These are phyloP conservation scores for Phialophora macrospora DNA, from an alignment of 2,329 filamentous ascomycete species.

Conservation along the genomic window DNA sequence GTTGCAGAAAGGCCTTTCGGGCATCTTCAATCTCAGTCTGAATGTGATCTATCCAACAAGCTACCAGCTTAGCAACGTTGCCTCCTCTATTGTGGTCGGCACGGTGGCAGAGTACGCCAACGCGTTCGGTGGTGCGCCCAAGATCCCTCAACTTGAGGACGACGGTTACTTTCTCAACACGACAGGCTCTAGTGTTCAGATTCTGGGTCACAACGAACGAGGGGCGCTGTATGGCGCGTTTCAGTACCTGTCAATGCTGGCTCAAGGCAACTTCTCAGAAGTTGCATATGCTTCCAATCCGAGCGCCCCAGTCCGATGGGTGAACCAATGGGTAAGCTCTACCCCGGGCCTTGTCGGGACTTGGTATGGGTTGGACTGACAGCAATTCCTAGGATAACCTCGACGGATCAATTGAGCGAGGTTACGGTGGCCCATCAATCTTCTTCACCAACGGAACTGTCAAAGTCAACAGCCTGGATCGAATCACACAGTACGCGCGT, in stretches of 20 bases:
- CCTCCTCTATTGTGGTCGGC: slow-evolving; percentile 42
- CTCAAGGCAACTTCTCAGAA: slow-evolving; percentile 60
- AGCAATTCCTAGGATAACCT: slow-evolving; percentile 61
- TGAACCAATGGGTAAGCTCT: slow-evolving; percentile 65
- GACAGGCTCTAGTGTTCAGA: slow-evolving; percentile 47
- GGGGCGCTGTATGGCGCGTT: slow-evolving; percentile 72
- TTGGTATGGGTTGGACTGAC: background rate
- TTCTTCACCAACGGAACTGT: slow-evolving; percentile 67
- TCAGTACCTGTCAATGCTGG: slow-evolving; percentile 69
- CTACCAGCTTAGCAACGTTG: slow-evolving; percentile 37
- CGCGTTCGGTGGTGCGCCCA: slow-evolving; percentile 32
- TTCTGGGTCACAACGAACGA: slow-evolving; percentile 68
- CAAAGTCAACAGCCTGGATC: slow-evolving; percentile 60
- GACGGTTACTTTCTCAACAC: slow-evolving; percentile 65
- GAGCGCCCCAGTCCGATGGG: slow-evolving; percentile 67
- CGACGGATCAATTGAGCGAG: slow-evolving; percentile 66
- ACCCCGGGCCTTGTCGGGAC: background rate
- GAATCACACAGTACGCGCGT: slow-evolving; percentile 67
- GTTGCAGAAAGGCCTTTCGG: slow-evolving; percentile 61
- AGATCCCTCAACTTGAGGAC: slow-evolving; percentile 42
- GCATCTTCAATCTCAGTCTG: slow-evolving; percentile 61
- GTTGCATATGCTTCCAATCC: slow-evolving; percentile 60
- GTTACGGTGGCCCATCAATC: slow-evolving; percentile 70
- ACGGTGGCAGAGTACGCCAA: slow-evolving; percentile 43
- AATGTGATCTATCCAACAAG: slow-evolving; percentile 45